Evolutionary conservation across 345 rosid species (phyloP).

Genomic region (Pugionium dolabratum): DNA sequence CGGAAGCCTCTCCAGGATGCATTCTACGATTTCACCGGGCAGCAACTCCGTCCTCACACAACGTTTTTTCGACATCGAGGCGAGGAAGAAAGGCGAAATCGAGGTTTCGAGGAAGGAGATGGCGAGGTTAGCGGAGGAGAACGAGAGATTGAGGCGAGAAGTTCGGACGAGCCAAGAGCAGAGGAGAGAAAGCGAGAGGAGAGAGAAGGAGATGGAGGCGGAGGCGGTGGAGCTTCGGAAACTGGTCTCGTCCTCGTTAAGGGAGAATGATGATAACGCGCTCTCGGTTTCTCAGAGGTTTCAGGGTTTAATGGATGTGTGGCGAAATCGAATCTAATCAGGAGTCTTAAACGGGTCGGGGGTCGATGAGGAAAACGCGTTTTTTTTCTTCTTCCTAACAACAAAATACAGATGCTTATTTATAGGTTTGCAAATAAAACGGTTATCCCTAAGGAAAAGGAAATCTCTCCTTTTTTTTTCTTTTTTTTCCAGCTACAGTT

Average conservation of each 20-base stretch:
- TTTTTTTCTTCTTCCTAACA: too few species aligned
- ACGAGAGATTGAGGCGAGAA: constrained; percentile 39
- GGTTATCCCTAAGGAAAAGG: too few species aligned
- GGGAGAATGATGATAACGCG: constrained; percentile 41
- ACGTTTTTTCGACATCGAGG: not conserved
- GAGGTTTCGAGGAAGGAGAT: constrained; percentile 31
- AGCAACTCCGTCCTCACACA: not conserved
- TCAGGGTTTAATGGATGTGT: constrained; percentile 52
- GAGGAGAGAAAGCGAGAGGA: constrained; percentile 41
- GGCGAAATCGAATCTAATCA: constrained; percentile 47
- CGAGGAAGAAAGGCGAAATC: constrained; percentile 46
- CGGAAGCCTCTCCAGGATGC: not conserved
- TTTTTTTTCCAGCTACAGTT: too few species aligned
- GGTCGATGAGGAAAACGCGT: not conserved
- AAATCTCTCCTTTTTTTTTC: too few species aligned
- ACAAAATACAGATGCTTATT: too few species aligned
- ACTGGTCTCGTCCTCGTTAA: constrained; percentile 28
- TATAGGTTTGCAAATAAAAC: too few species aligned
- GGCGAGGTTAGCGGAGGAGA: constrained; percentile 48
- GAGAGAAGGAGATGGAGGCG: constrained; percentile 44
- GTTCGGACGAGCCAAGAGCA: not conserved
- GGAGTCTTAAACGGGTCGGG: constrained; percentile 48
- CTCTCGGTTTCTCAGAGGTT: constrained; percentile 65
- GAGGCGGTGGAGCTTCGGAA: constrained; percentile 53
- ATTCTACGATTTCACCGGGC: not conserved